Evolutionary conservation across 441 rosid species (phyloP).

Genomic region (Isatis lusitanica): DNA sequence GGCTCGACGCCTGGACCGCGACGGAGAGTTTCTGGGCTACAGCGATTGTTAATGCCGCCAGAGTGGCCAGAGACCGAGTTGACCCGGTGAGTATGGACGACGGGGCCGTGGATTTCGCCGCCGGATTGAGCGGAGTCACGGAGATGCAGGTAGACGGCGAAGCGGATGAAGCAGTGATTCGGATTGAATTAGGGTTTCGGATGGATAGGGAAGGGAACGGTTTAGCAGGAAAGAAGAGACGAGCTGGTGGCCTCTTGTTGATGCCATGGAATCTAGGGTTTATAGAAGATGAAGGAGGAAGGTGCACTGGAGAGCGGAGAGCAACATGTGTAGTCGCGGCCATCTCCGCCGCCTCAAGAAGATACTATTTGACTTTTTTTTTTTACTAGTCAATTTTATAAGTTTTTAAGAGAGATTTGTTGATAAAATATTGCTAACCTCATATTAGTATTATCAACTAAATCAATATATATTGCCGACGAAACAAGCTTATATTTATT

Average conservation of each 20-base stretch:
- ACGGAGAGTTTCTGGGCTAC: conserved; percentile 37
- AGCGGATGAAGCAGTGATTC: conserved; percentile 2
- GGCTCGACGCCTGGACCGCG: conserved; percentile 27
- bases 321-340: conserved; percentile 16
- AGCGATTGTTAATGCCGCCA: conserved; percentile 38
- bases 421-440: too few species aligned
- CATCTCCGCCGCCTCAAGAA: conserved; percentile 34
- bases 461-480: too few species aligned
- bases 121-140: background rate
- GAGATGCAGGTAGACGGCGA: conserved; percentile 15
- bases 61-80: conserved; percentile 58
- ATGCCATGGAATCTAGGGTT: conserved; percentile 15
- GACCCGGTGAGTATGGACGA: conserved; percentile 42
- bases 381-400: background rate
- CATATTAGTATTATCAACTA: too few species aligned
- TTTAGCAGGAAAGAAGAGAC: conserved; percentile 23
- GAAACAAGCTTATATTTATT: too few species aligned
- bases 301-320: conserved; percentile 8
- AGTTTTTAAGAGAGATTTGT: too few species aligned
- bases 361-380: background rate
- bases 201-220: conserved; percentile 14
- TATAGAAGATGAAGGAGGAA: background rate
- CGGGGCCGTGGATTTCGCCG: conserved; percentile 12
- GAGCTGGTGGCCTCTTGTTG: background rate
- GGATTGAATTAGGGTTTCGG: conserved; percentile 22